These are phyloP conservation scores for Xylaria hypoxylon DNA, from an alignment of 2,329 filamentous ascomycete species.

Conservation along the genomic window DNA sequence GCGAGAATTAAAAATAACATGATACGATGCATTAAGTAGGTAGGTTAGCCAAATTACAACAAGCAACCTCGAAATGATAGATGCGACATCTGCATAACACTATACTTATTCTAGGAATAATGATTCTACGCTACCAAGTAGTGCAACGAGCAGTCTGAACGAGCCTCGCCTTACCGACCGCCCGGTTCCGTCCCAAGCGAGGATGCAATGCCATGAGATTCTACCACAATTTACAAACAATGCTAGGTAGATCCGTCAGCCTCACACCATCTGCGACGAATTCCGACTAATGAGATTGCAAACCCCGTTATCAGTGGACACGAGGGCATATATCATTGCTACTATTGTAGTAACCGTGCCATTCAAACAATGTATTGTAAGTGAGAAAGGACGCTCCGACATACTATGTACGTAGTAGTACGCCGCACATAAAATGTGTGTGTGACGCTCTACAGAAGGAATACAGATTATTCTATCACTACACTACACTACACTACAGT, in stretches of 20 bases:
- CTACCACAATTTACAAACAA: constrained; percentile 20
- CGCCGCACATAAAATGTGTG: not conserved
- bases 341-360: not conserved
- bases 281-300: constrained; percentile 11
- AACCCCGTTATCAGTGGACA: constrained; percentile 16
- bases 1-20: constrained; percentile 12
- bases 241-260: constrained; percentile 29
- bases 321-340: constrained; percentile 2
- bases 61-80: too few relatives aligned
- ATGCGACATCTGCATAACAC: not conserved
- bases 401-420: too few relatives aligned
- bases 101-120: constrained; percentile 4
- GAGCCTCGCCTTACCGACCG: constrained; percentile 28
- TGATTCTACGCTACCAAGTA: too few relatives aligned
- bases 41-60: too few relatives aligned
- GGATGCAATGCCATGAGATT: constrained; percentile 17
- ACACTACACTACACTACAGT: not conserved
- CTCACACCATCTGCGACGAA: constrained; percentile 5
- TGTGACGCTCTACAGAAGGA: not conserved
- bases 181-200: constrained; percentile 23
- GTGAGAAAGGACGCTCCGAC: not conserved
- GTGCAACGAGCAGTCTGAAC: not conserved
- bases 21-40: not conserved
- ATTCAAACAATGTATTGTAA: not conserved
- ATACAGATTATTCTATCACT: constrained; percentile 11